Evolutionary conservation across 345 rosid genomes (phyloP), one percentile per base, ranked within the genome.

Genomic region (Schrenkiella parvula): DNA sequence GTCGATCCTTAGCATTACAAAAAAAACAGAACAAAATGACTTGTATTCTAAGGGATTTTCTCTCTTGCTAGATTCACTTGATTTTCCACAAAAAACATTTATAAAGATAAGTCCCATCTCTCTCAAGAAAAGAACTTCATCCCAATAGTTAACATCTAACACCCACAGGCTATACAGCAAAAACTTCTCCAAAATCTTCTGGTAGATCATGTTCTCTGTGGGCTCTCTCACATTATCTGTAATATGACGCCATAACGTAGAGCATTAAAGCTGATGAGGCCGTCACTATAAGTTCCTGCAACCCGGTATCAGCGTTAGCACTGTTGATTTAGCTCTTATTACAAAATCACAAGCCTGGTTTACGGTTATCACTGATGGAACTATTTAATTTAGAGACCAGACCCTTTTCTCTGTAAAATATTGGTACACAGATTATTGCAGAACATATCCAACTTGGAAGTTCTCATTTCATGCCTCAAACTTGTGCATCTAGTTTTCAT

Each of bases 231-330:
- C 26, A 39, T 80, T 55, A 84, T 59, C 91, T 75, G 71, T 82
- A 83, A 65, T 55, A 85, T 0, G 89, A 82, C 18, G 85, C 88
- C 71, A 87, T 65, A 31, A 89, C 65, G 71, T 73, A 82, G 53
- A 87, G 86, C 55, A 75, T 55, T 41, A 85, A 50, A 11, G 91
- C 91, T 0, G 89, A 77, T 15, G 84, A 64, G 6, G 73, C 64
- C 1, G 95, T 88, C 71, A 88, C 80, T 56, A 86, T 67, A 43
- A 84, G 77, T 66, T 88, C 95, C 95, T 88, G 91, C 79, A 79
- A 74, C 6, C 25, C 22, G 8, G 6, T 21, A 19, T 47, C 53
- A 51, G 62, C 19, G 15, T 62, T n/a, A 75, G 37, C 22, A 76
- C 1, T 59, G 13, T 32, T 28, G 11, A 2, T 12, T 57, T 43